These are phyloP conservation scores for Saccharomyces uvarum DNA, from an alignment of 1,139 yeast genomes.

Conservation along the genomic window DNA sequence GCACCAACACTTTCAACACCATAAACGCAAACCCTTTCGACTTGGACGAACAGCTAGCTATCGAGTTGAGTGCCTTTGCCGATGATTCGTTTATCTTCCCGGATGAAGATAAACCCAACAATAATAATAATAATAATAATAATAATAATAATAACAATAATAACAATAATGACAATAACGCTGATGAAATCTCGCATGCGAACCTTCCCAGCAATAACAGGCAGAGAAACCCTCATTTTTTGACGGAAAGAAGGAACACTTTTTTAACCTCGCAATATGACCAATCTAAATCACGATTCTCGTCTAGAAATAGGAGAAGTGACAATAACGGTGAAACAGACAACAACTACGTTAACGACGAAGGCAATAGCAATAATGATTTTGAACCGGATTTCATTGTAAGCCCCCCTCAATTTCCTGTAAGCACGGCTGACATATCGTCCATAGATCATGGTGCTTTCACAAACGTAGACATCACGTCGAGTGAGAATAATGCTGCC, in stretches of 20 bases:
- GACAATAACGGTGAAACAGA: conserved; percentile 3
- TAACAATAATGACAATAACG: conserved; percentile 5
- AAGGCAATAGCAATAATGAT: background rate
- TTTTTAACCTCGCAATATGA: conserved; percentile 30
- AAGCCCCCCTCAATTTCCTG: background rate
- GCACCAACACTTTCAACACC: background rate
- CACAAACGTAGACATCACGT: conserved; percentile 20
- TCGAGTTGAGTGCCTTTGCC: conserved; percentile 73
- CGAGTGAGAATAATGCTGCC: conserved; percentile 6
- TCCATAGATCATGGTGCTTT: conserved; percentile 25
- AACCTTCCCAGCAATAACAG: conserved; percentile 3
- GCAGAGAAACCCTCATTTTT: conserved; percentile 18
- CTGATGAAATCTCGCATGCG: conserved; percentile 3
- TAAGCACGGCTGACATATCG: background rate
- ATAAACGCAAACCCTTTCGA: conserved; percentile 27
- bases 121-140: conserved; percentile 6
- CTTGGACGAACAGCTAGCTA: conserved; percentile 60
- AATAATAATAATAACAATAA: conserved; percentile 8
- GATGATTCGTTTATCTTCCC: conserved; percentile 72
- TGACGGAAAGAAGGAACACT: conserved; percentile 28
- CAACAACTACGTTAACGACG: background rate
- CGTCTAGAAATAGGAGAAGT: conserved; percentile 15
- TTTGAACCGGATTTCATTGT: background rate
- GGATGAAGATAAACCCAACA: conserved; percentile 59
- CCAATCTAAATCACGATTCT: conserved; percentile 26